Evolutionary conservation across 345 rosid species (phyloP), one percentile per base, ranked within the genome.

Genomic region (Jatropha curcas): DNA sequence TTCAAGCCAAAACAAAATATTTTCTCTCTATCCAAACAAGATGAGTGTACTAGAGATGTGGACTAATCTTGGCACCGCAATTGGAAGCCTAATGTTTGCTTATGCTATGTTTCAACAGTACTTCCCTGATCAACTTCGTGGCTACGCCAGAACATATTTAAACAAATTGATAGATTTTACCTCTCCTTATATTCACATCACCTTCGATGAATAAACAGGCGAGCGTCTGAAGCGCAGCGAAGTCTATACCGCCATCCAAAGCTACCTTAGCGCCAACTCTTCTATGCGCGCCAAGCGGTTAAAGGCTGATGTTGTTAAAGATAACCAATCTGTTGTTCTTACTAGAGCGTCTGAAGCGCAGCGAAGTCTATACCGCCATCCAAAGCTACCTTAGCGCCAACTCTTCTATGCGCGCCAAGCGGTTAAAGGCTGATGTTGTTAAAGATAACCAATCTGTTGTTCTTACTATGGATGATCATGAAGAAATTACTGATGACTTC

Each of bases 391-490:
- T 70, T 28, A 41, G n/a, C 52, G 17, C 64, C 37, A 70, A 17
- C 34, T 70, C 73, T 2, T 56, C 65, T 27, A 17, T 1, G 9
- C 7, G 1, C 0, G 73, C 73, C 33, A 39, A 5, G 27, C 25
- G 10, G 51, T 64, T 70, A 7, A 70, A 41, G 39, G 73, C 73
- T 19, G 67, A 59, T 33, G 57, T 51, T 13, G 24, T 27, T n/a
- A 60, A 48, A 9, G 60, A 46, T 2, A 56, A 20, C 39, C 39
- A 39, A 10, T 70, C 73, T 56, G n/a, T 70, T 0, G 5, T 70
- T 43, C 73, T 70, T 20, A 57, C 12, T 33, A 53, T 75, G 63
- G 70, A 71, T 0, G 80, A 65, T 2, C 2, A 71, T 37, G 80
- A 71, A 25, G 74, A 63, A 39, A 41, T 60, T 13, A 20, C 66